A percentile compares a stretch with the other conserved stretches of the same genome.
phyloP scores from a whole-genome alignment of 257 asterid species.

The Primulina eburnea region DNA sequence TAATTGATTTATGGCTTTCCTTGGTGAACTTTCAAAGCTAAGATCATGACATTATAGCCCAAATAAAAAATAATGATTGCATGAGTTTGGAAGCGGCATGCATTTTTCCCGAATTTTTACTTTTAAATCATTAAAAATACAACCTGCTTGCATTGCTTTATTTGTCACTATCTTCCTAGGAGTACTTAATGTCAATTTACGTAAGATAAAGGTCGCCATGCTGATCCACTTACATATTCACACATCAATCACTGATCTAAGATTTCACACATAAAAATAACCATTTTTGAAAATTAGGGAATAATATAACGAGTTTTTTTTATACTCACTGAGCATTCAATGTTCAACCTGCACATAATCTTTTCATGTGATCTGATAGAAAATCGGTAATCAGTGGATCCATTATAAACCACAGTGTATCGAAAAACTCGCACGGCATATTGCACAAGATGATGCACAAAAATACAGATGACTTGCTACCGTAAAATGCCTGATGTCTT shows the following conservation, averaged over 20 bases:
- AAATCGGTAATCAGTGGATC: background rate
- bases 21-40: background rate
- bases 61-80: background rate
- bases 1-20: background rate
- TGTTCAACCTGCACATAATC: background rate
- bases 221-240: conserved; percentile 6
- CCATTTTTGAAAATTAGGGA: conserved; percentile 7
- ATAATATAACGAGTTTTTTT: background rate
- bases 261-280: conserved; percentile 12
- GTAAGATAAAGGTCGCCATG: conserved; percentile 4
- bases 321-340: background rate
- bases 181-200: conserved; percentile 6
- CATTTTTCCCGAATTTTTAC: background rate
- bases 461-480: background rate
- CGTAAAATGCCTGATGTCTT: background rate
- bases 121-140: background rate
- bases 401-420: background rate
- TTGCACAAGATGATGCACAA: background rate
- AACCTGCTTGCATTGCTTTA: background rate
- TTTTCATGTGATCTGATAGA: background rate
- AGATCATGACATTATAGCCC: background rate
- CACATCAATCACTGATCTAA: conserved; percentile 12
- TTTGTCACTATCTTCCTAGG: background rate
- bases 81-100: background rate
- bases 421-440: background rate